phyloP scores from a whole-genome alignment of 2,329 filamentous ascomycete genomes.

The Neopestalotiopsis sp. region DNA sequence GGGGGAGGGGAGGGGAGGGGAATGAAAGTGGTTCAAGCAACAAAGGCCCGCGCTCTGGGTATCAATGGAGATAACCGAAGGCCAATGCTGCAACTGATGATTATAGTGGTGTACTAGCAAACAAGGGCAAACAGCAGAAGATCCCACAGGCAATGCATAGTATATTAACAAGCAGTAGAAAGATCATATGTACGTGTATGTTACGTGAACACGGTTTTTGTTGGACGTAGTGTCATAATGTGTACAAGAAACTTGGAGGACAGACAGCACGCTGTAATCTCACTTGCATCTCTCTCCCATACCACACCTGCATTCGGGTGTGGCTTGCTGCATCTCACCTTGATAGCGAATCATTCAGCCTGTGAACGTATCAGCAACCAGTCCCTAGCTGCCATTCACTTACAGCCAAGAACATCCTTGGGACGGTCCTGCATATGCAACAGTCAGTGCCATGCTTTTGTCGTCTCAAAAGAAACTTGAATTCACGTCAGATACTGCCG shows the following conservation, averaged over 20 bases:
- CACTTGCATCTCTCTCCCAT: neutral
- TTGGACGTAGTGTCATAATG: neutral
- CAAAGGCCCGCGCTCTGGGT: neutral
- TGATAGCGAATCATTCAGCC: neutral
- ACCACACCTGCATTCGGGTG: neutral
- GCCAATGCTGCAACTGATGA: neutral
- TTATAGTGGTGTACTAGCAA: neutral
- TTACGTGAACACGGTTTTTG: neutral
- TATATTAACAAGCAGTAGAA: neutral
- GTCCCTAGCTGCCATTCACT: neutral
- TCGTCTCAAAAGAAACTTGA: slow-evolving; percentile 5
- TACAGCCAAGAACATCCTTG: neutral
- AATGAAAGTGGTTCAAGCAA: neutral
- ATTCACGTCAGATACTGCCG: neutral
- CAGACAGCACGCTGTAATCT: neutral
- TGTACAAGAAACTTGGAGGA: neutral
- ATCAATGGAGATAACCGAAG: slow-evolving; percentile 8
- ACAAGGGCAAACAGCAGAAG: neutral
- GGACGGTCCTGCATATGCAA: slow-evolving; percentile 10
- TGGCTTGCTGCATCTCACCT: slow-evolving; percentile 7
- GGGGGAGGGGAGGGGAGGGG: neutral
- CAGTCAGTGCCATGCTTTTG: neutral
- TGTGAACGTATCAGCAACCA: slow-evolving; percentile 2
- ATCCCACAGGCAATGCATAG: neutral
- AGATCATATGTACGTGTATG: neutral